Evolutionary conservation across 2,329 filamentous ascomycete species (phyloP).

Genomic region (Pseudocercospora vitis): DNA sequence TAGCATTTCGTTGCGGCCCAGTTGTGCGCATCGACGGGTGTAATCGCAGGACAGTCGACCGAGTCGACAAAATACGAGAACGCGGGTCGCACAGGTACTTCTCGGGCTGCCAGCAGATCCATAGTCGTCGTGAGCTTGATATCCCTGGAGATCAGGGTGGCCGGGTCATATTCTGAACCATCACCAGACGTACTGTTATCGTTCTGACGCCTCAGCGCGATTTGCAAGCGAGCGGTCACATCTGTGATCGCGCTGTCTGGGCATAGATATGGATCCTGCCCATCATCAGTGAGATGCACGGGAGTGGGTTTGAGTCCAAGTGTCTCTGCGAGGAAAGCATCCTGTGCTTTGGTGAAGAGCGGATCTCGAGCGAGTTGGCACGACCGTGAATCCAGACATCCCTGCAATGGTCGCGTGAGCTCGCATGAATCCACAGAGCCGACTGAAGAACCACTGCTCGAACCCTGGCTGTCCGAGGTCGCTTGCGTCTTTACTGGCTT

Average conservation of each 20-base stretch:
- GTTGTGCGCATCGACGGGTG: not conserved
- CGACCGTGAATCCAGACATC: not conserved
- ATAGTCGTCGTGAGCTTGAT: slow-evolving; percentile 5
- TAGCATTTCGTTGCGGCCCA: not conserved
- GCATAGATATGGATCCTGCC: not conserved
- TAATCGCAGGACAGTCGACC: not conserved
- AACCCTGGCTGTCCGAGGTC: not conserved
- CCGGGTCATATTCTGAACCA: not conserved
- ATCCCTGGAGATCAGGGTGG: not conserved
- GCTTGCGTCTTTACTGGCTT: not conserved
- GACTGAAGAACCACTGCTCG: not conserved
- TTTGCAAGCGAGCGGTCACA: not conserved
- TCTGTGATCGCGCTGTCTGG: not conserved
- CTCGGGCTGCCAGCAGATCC: slow-evolving; percentile 1
- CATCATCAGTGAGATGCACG: not conserved
- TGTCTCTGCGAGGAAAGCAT: not conserved
- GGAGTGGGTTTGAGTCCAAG: not conserved
- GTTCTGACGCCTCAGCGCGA: not conserved
- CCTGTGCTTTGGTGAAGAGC: not conserved
- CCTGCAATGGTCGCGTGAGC: not conserved
- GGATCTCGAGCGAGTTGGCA: not conserved
- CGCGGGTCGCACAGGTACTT: not conserved
- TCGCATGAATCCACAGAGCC: slow-evolving; percentile 2
- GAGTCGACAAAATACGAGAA: not conserved
- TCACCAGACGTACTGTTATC: not conserved